phyloP scores from a whole-genome alignment of 495 filamentous ascomycete genomes.

The Penicillium maclennaniae region DNA sequence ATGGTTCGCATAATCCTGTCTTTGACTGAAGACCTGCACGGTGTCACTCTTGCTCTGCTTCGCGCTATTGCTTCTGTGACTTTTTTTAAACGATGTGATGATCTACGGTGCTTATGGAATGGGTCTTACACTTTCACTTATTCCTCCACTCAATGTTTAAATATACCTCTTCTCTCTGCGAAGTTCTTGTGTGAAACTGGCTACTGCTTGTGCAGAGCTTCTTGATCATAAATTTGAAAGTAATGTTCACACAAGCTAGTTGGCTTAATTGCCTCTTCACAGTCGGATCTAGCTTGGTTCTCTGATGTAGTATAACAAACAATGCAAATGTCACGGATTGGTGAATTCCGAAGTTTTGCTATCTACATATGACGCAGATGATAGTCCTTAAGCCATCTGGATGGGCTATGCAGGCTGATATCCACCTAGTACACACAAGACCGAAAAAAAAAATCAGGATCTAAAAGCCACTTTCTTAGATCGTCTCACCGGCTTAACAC shows the following conservation, averaged over 20 bases:
- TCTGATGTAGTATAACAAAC: too few species aligned
- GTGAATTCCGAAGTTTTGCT: too few species aligned
- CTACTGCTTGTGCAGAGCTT: background rate
- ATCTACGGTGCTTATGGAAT: constrained; percentile 2
- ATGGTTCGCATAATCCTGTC: constrained; percentile 26
- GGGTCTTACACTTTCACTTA: background rate
- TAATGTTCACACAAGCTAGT: background rate
- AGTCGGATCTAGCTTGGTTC: too few species aligned
- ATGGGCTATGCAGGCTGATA: too few species aligned
- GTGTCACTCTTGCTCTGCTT: too few species aligned
- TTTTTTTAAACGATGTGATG: constrained; percentile 7
- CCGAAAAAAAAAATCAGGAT: too few species aligned
- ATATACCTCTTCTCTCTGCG: constrained; percentile 7
- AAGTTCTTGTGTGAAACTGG: background rate
- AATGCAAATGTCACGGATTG: too few species aligned
- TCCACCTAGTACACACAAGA: too few species aligned
- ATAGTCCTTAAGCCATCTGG: too few species aligned
- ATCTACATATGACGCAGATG: too few species aligned
- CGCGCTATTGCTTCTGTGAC: background rate
- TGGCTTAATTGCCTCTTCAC: too few species aligned
- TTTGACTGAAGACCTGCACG: background rate
- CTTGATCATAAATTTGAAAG: background rate
- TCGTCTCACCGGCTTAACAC: background rate
- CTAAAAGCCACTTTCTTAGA: too few species aligned
- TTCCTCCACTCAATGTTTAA: constrained; percentile 14